phyloP scores from a whole-genome alignment of 345 rosid genomes.

The Corchorus olitorius region DNA sequence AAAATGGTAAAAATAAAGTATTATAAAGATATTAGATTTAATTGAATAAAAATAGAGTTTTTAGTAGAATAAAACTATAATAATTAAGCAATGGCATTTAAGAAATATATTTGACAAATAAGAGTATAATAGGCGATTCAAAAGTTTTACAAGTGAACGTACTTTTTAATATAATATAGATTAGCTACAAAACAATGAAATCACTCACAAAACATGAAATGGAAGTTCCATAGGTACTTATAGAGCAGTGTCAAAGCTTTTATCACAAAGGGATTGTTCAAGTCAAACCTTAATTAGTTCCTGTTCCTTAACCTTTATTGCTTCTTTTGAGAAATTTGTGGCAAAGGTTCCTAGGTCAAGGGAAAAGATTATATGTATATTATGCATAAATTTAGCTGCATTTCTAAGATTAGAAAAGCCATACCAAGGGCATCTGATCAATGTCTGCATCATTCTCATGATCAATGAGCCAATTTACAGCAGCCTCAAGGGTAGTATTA shows the following conservation, averaged over 20 bases:
- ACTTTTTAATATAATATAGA: too few species aligned
- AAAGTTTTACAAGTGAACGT: too few species aligned
- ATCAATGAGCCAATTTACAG: constrained; percentile 79
- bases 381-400: background rate
- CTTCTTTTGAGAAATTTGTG: constrained; percentile 38
- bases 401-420: constrained; percentile 16
- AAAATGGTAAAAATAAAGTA: too few species aligned
- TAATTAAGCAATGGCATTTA: too few species aligned
- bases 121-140: too few species aligned
- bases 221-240: background rate
- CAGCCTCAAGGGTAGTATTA: constrained; percentile 58
- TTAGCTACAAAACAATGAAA: too few species aligned
- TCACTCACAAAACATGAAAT: background rate
- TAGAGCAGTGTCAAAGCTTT: background rate
- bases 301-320: constrained; percentile 46
- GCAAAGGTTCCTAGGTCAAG: background rate
- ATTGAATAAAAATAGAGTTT: too few species aligned
- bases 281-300: constrained; percentile 58
- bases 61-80: too few species aligned
- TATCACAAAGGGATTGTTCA: constrained; percentile 11
- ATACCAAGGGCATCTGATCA: constrained; percentile 72
- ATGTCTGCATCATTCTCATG: constrained; percentile 67
- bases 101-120: too few species aligned
- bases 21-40: too few species aligned
- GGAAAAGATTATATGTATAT: too few species aligned